Conservation (phyloP, 2,329 filamentous ascomycete genomes). For the Sclerotinia sclerotiorum region DNA sequence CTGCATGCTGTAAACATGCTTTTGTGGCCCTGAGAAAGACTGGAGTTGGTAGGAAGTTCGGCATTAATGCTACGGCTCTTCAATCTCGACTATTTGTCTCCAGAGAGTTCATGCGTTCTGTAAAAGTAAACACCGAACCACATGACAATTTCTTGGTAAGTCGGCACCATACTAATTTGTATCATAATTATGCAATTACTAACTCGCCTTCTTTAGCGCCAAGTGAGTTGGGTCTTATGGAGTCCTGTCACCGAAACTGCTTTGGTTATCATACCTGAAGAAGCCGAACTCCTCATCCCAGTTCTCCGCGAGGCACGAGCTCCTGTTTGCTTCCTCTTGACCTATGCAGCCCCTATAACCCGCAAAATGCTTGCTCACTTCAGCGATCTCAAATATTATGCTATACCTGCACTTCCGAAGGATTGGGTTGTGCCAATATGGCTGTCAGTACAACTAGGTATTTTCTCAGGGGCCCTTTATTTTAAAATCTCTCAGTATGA, state of each 20-base stretch:
- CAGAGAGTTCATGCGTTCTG: constrained; percentile 50
- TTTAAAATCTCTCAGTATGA: constrained; percentile 52
- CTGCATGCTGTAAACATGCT: constrained; percentile 44
- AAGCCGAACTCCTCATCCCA: constrained; percentile 56
- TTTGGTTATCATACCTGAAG: constrained; percentile 61
- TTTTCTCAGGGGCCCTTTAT: constrained; percentile 62
- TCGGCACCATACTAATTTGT: background rate
- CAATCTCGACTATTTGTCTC: constrained; percentile 44
- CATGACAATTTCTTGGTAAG: constrained; percentile 46
- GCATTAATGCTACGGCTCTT: constrained; percentile 33
- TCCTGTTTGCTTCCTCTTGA: constrained; percentile 48
- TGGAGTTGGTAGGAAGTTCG: constrained; percentile 42
- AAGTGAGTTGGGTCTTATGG: constrained; percentile 64
- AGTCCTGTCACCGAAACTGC: constrained; percentile 48
- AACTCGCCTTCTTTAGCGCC: constrained; percentile 39
- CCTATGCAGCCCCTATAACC: constrained; percentile 61
- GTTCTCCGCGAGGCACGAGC: constrained; percentile 39
- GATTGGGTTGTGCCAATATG: constrained; percentile 49
- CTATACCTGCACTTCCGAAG: constrained; percentile 49
- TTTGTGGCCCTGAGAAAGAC: constrained; percentile 47
- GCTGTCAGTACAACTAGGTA: constrained; percentile 58
- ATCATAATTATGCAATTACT: background rate
- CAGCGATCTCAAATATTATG: constrained; percentile 53
- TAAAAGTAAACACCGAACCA: constrained; percentile 42
- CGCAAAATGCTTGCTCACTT: constrained; percentile 57